Base-by-base conservation (phyloP, 2,329 filamentous ascomycete species). In the Diaporthe helianthi region DNA sequence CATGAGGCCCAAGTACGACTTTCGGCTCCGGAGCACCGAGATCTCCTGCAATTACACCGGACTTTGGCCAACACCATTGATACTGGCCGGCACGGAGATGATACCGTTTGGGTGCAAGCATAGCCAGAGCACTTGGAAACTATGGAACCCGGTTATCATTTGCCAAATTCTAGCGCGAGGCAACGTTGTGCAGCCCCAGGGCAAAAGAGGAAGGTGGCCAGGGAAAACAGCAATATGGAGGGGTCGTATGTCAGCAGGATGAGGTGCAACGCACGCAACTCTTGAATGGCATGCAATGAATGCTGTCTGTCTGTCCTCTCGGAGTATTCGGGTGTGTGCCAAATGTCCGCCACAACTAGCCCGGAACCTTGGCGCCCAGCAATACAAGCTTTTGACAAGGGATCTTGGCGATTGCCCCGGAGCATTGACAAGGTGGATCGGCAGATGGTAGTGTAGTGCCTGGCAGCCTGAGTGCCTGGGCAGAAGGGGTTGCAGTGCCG, bases 361-460 rank as follows among this genome's bases (percentile, higher is more conserved):
- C 55, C n/a, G 55, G 41, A 19, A 47, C 29, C 58, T 63, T 63
- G 58, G 58, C 58, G 58, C 58, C 58, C 44, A 46, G 44, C 58
- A 8, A 46, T 24, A 61, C 44, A 63, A 63, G 58, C 58, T 63
- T 63, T 63, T 49, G 58, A 63, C 58, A 63, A 63, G 58, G 58
- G 13, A 36, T 49, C 58, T 63, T 63, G 58, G 58, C 58, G 44
- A 49, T 36, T 49, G 29, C 44, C 58, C 26, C 19, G 29, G 17
- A 41, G 7, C 29, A 1, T 49, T 63, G 17, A 24, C 41, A 49
- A 33, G 29, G 13, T 31, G n/a, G 41, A 63, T 63, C 58, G 44
- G 58, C 58, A 63, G 29, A 33, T 49, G 29, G 58, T 49, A 63
- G 29, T n/a, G n/a, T n/a, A n/a, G n/a, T n/a, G n/a, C n/a, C n/a